These are phyloP conservation scores for Sporothrix curviconia DNA, from an alignment of 2,329 filamentous ascomycete genomes.

Conservation along the genomic window DNA sequence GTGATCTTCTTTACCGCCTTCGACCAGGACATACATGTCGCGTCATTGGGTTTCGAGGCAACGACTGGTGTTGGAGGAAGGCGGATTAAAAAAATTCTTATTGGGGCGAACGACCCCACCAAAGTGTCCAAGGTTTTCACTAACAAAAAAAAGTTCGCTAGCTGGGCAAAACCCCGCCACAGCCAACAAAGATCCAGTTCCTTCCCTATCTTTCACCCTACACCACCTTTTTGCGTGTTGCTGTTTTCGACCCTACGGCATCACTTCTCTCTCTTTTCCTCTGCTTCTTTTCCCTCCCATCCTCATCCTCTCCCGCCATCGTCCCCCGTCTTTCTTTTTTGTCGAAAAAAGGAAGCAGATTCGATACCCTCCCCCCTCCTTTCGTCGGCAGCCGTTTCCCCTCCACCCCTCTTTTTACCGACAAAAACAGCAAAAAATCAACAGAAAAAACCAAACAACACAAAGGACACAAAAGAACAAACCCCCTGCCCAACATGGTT, in stretches of 20 bases:
- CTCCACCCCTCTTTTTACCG: neutral
- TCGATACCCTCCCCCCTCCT: neutral
- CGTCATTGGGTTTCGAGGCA: neutral
- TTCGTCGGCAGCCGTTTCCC: no score
- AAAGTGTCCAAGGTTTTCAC: conserved; percentile 8
- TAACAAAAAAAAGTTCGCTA: conserved; percentile 13
- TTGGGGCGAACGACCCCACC: conserved; percentile 11
- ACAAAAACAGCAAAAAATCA: neutral
- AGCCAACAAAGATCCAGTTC: conserved; percentile 5
- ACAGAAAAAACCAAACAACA: no score
- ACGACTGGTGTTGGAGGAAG: neutral
- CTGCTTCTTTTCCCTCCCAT: neutral
- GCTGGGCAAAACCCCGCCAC: conserved; percentile 13
- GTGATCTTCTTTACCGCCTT: no score
- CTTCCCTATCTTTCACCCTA: conserved; percentile 9
- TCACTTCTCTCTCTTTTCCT: conserved; percentile 1
- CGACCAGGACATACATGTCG: no score
- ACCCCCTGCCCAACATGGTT: conserved; percentile 52
- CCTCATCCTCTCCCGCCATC: neutral
- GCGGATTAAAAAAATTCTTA: conserved; percentile 9
- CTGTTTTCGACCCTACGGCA: conserved; percentile 13
- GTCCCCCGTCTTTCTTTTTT: neutral
- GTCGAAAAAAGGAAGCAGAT: neutral
- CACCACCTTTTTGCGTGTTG: conserved; percentile 10
- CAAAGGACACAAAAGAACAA: no score